Evolutionary conservation across 805 yeast species (phyloP).

Genomic region (Candida rishiriensis): DNA sequence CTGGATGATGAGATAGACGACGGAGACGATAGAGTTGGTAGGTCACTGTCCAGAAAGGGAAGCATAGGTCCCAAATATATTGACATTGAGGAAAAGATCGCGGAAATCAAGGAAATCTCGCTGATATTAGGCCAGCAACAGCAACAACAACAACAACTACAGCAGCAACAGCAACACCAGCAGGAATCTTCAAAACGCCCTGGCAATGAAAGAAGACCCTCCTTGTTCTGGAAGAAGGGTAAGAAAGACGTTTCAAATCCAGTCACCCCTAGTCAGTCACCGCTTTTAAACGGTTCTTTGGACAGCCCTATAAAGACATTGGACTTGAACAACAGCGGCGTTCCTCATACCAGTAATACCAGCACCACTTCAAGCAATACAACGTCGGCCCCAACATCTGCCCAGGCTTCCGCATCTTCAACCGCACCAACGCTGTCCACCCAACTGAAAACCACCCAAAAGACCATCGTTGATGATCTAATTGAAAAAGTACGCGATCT

Average conservation of each 20-base stretch:
- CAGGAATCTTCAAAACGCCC: constrained; percentile 4
- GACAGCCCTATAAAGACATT: neutral
- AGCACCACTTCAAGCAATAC: neutral
- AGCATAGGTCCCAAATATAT: constrained; percentile 10
- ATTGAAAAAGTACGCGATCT: constrained; percentile 16
- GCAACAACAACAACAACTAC: constrained; percentile 4
- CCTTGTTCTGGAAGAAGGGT: constrained; percentile 23
- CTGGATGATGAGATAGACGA: neutral
- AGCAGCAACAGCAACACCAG: constrained; percentile 3
- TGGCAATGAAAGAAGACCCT: constrained; percentile 12
- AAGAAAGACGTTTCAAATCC: constrained; percentile 8
- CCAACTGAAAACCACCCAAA: neutral
- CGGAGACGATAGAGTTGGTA: constrained; percentile 16
- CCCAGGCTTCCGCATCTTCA: neutral
- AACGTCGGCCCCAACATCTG: neutral
- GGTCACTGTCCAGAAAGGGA: constrained; percentile 4
- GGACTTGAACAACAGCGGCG: constrained; percentile 1
- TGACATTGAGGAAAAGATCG: constrained; percentile 15
- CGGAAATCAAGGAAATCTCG: constrained; percentile 12
- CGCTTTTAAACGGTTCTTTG: neutral
- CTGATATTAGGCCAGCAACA: constrained; percentile 2
- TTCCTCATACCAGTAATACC: neutral
- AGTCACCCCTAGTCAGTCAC: neutral
- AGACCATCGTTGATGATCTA: constrained; percentile 9
- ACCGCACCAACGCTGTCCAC: neutral